Conservation (phyloP, 2,329 filamentous ascomycete species). For the Calonectria crousiana region DNA sequence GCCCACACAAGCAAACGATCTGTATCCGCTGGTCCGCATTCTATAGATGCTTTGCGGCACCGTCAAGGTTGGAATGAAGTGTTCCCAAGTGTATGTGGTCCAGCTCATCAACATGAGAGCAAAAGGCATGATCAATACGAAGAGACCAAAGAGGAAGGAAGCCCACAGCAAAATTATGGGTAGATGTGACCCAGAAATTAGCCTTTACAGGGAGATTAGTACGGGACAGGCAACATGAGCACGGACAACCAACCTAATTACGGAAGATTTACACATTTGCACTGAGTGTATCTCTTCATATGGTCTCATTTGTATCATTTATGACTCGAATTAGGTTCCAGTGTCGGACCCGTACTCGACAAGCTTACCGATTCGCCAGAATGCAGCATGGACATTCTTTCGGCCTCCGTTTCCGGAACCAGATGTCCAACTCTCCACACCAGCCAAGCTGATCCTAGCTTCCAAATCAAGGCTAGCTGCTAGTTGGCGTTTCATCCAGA, state of each 20-base stretch:
- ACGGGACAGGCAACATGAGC: neutral
- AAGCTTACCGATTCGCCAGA: neutral
- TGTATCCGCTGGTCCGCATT: neutral
- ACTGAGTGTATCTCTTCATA: neutral
- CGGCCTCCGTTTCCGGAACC: neutral
- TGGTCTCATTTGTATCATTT: neutral
- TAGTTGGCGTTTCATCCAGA: neutral
- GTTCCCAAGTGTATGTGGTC: neutral
- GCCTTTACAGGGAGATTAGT: constrained; percentile 6
- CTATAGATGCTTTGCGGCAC: neutral
- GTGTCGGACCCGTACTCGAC: neutral
- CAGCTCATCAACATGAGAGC: neutral
- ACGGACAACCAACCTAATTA: neutral
- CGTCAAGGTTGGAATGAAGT: neutral
- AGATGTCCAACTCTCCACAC: neutral
- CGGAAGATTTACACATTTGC: neutral
- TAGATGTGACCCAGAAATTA: neutral
- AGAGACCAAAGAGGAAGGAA: neutral
- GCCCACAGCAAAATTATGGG: neutral
- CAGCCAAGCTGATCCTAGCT: neutral
- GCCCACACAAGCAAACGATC: too few species aligned
- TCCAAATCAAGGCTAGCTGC: neutral
- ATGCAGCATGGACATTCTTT: neutral
- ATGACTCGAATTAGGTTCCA: neutral
- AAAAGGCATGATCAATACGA: neutral